phyloP scores from a whole-genome alignment of 2,329 filamentous ascomycete genomes.

The Colletotrichum navitas region DNA sequence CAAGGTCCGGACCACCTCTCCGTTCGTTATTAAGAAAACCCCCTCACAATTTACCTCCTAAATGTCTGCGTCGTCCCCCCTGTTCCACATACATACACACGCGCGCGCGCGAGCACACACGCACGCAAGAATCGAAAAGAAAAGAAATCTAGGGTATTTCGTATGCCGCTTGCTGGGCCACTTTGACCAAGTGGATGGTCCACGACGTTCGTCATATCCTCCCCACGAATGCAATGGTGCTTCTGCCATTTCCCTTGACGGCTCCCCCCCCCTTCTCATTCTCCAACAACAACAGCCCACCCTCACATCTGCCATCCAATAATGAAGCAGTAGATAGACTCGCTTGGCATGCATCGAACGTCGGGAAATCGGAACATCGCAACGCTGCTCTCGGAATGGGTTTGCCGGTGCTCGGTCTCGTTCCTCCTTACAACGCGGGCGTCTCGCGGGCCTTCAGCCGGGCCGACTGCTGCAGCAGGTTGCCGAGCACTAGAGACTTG shows the following conservation, averaged over 20 bases:
- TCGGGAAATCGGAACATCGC: background rate
- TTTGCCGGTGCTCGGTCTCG: too few species aligned
- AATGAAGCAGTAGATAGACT: background rate
- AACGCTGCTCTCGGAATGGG: background rate
- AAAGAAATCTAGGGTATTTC: conserved; percentile 34
- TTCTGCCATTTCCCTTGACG: background rate
- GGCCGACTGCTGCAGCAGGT: conserved; percentile 48
- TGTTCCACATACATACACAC: background rate
- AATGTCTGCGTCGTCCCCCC: background rate
- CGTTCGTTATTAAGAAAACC: background rate
- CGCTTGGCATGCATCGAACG: background rate
- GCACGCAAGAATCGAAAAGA: conserved; percentile 31
- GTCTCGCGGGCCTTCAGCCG: conserved; percentile 40
- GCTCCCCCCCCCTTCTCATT: background rate
- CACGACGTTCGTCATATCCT: conserved; percentile 13
- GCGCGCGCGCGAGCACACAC: background rate
- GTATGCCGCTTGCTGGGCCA: conserved; percentile 36
- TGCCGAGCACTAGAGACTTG: conserved; percentile 60
- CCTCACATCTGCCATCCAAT: background rate
- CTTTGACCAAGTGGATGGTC: background rate
- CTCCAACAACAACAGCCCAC: background rate
- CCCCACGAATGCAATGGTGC: background rate
- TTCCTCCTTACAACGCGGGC: conserved; percentile 7
- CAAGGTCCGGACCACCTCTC: background rate
- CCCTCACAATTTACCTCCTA: background rate